phyloP scores from a whole-genome alignment of 305 asterid species.

The Fraxinus ornus region DNA sequence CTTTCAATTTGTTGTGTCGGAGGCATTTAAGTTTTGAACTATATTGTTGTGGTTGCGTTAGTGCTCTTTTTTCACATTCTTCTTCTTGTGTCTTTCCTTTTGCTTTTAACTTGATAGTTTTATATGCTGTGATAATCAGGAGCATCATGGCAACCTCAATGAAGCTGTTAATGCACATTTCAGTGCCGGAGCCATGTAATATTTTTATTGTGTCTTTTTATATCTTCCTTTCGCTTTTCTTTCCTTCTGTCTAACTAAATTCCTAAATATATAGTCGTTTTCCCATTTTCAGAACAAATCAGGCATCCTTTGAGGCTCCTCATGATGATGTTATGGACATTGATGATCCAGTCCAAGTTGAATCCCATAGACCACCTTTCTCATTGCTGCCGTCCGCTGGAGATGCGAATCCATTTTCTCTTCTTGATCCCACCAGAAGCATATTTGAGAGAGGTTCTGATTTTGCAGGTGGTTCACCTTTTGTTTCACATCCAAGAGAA shows the following conservation, averaged over 20 bases:
- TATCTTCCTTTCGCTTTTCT: conserved; percentile 11
- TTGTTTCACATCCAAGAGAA: conserved; percentile 71
- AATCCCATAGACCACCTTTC: conserved; percentile 44
- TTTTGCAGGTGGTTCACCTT: conserved; percentile 43
- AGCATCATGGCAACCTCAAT: conserved; percentile 69
- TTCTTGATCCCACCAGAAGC: conserved; percentile 50
- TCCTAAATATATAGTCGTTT: conserved; percentile 11
- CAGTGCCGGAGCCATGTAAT: conserved; percentile 68
- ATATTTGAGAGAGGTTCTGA: conserved; percentile 40
- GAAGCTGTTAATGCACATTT: conserved; percentile 87
- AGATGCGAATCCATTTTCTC: conserved; percentile 52
- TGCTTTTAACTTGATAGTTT: conserved; percentile 19
- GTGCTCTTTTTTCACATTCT: neutral
- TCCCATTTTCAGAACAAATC: conserved; percentile 47
- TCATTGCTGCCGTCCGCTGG: conserved; percentile 43
- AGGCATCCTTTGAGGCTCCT: conserved; percentile 42
- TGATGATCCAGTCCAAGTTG: conserved; percentile 58
- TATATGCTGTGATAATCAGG: conserved; percentile 52
- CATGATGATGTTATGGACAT: conserved; percentile 77
- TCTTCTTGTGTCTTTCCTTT: neutral
- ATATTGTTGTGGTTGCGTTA: neutral
- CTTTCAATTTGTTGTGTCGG: neutral
- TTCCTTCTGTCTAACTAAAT: neutral
- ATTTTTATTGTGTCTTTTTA: conserved; percentile 15
- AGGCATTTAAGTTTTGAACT: neutral